phyloP scores from a whole-genome alignment of 345 rosid genomes.

The Salix dunnii region DNA sequence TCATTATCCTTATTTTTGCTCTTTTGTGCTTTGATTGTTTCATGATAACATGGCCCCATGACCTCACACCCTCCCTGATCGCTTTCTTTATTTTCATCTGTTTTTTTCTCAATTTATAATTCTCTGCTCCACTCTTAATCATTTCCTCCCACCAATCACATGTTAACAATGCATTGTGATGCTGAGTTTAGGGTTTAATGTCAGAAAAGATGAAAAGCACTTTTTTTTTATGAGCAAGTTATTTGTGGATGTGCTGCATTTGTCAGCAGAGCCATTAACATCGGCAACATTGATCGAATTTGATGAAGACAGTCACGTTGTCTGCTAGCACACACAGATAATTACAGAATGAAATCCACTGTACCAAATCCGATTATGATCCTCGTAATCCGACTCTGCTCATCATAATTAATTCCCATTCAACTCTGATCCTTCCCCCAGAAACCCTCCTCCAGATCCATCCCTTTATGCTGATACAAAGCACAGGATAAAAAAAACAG shows the following conservation, averaged over 20 bases:
- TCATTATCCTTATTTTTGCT: not conserved
- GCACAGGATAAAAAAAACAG: not conserved
- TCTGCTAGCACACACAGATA: not conserved
- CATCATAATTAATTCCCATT: not conserved
- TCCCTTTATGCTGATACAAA: not conserved
- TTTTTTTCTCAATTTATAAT: no score
- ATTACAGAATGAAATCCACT: not conserved
- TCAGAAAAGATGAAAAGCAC: no score
- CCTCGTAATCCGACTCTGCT: not conserved
- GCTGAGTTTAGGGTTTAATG: no score
- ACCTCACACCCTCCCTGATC: not conserved
- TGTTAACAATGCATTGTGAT: no score
- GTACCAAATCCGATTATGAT: not conserved
- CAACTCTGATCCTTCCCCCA: not conserved
- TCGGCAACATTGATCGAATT: not conserved
- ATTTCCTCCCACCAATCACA: no score
- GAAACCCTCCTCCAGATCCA: not conserved
- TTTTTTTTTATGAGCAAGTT: not conserved
- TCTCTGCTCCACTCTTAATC: no score
- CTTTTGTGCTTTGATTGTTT: no score
- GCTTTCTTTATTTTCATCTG: no score
- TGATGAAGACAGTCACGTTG: not conserved
- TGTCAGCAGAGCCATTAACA: no score
- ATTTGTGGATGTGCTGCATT: not conserved
- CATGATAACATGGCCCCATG: not conserved